Evolutionary conservation across 1,139 yeast species (phyloP), one percentile per base, ranked within the genome.

Genomic region (Candida pseudoviswanathii): DNA sequence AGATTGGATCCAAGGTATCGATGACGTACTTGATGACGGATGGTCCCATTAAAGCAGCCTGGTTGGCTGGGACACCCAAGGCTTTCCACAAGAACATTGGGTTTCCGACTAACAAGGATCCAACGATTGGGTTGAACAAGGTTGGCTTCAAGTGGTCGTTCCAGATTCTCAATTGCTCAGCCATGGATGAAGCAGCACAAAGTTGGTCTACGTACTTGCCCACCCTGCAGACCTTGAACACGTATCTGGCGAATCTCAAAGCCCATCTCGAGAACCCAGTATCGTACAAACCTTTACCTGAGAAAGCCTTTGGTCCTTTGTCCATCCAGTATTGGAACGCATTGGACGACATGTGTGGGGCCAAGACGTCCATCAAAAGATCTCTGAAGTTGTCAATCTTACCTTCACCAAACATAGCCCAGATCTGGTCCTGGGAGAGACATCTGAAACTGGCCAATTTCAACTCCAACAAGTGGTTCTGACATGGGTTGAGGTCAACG

Each of bases 191-290:
- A 50, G 87, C 78, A n/a, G 66, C 61, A 62, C 92, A 84, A 40
- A 88, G 68, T 51, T 76, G 72, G 39, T 77, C 75, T 46, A 87
- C 81, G 47, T 80, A 74, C 9, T 66, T 67, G 33, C 73, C 60
- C 31, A 83, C 75, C 1, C 92, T 88, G 50, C 85, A 75, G 2
- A 79, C 46, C 40, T 72, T 70, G 68, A 88, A 87, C 3, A 86
- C 70, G 61, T 77, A 79, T 54, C 77, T 76, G 11, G 90, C 86
- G 51, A 86, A 67, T 59, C 92, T 77, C 49, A 88, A 71, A 0
- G 95, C 96, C 95, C 96, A 88, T 65, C 94, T 79, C 1, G 95
- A 86, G 31, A 89, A 86, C 0, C 96, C 96, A 4, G 95, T 87
- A 60, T 88, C 90, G 52, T 69, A 69, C 45, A 88, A 71, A 22